phyloP scores from a whole-genome alignment of 148 eudicot genomes.

The Amaranthus cruentus region DNA sequence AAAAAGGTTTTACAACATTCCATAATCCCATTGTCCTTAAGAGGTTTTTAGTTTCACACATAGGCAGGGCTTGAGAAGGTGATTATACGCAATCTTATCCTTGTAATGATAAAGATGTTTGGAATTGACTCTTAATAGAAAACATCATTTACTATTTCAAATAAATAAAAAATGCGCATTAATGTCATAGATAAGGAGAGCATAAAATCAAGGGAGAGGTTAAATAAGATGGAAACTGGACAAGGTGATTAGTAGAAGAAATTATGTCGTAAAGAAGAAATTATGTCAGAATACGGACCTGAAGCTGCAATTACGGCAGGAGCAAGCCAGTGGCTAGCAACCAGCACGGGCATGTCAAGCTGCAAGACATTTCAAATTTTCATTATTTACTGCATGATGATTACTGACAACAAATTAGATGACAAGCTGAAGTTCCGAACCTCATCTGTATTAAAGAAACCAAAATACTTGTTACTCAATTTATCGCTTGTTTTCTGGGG shows the following conservation, averaged over 20 bases:
- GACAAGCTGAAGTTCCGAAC: constrained; percentile 31
- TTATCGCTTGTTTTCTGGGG: constrained; percentile 34
- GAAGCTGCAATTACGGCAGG: constrained; percentile 61
- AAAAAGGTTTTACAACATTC: too few species aligned
- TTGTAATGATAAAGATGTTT: too few species aligned
- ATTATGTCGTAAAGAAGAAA: background rate
- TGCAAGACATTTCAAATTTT: constrained; percentile 28
- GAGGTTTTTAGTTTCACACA: too few species aligned
- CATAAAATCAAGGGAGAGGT: too few species aligned
- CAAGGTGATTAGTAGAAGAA: background rate
- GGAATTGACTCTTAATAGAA: too few species aligned
- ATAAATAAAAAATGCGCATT: background rate
- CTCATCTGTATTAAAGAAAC: constrained; percentile 62
- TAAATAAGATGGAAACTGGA: background rate
- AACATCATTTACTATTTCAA: too few species aligned
- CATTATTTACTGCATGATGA: background rate
- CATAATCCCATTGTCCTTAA: too few species aligned
- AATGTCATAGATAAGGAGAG: too few species aligned
- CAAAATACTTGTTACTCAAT: constrained; percentile 58
- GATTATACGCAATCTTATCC: too few species aligned
- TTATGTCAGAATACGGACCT: constrained; percentile 46
- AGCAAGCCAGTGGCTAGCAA: constrained; percentile 84
- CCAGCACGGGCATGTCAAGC: constrained; percentile 71
- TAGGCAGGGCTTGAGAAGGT: too few species aligned
- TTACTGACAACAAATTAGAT: background rate